Conservation (phyloP, 345 rosid species). For the Lumnitzera racemosa region DNA sequence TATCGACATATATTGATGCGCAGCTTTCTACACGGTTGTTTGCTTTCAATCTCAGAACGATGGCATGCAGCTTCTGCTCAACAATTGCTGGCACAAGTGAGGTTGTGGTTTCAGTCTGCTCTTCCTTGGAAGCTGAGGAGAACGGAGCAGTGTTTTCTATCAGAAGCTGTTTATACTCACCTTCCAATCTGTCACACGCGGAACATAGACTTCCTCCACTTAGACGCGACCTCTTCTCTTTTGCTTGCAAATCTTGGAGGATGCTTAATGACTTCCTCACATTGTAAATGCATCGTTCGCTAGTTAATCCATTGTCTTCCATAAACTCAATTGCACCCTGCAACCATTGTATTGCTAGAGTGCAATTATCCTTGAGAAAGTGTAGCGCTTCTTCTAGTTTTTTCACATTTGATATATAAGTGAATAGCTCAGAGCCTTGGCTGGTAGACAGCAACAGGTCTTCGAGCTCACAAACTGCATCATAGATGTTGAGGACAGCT, state of each 20-base stretch:
- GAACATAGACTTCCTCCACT: constrained; percentile 40
- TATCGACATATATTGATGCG: constrained; percentile 22
- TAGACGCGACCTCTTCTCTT: constrained; percentile 24
- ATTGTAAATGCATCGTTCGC: constrained; percentile 24
- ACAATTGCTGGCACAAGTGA: constrained; percentile 19
- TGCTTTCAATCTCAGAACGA: constrained; percentile 31
- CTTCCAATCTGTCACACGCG: constrained; percentile 41
- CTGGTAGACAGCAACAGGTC: constrained; percentile 20
- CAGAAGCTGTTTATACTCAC: constrained; percentile 43
- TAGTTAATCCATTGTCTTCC: constrained; percentile 28
- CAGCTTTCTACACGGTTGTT: constrained; percentile 30
- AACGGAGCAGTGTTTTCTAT: constrained; percentile 20
- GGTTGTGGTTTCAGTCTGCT: constrained; percentile 8
- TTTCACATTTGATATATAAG: constrained; percentile 38
- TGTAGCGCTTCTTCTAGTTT: constrained; percentile 53
- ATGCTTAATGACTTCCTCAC: constrained; percentile 35
- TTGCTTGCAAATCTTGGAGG: constrained; percentile 33
- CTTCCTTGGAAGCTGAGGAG: background rate
- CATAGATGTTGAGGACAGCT: constrained; percentile 45
- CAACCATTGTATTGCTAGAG: constrained; percentile 68
- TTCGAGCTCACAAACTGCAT: constrained; percentile 43
- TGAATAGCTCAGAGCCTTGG: constrained; percentile 19
- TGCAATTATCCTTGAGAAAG: constrained; percentile 57
- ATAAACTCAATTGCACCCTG: constrained; percentile 40
- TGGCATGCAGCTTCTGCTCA: constrained; percentile 35